Base-by-base conservation (phyloP, 75 land plant species). In the Chamaecyparis obtusa region DNA sequence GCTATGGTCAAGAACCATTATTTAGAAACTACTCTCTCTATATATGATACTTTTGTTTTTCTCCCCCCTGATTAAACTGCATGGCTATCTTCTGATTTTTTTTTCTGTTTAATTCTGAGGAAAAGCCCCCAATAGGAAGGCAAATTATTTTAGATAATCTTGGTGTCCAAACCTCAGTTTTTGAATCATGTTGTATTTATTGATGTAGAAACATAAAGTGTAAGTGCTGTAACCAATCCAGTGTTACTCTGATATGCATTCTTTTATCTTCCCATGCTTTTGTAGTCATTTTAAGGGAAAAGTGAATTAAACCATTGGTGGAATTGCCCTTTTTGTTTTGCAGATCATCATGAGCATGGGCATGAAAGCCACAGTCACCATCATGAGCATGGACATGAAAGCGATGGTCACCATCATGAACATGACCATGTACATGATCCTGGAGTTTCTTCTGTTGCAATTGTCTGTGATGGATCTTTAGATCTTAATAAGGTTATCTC, bases 351-450 rank as follows among this genome's bases (percentile, higher is more conserved):
- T 83, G 67, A 81, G 69, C 56, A 56, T 36, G 69, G 69, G 19
- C 85, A 84, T 84, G 72, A 49, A 56, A 49, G 41, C 33, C 5
- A 84, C 2, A 46, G 48, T 64, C 89, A 88, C 86, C 92, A 91
- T 75, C 95, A 92, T 89, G 84, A 92, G 33, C 56, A 56, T 36
- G 69, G 69, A 35, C 85, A 84, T 84, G 72, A 49, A 56, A 49
- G 41, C 17, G 2, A 84, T 6, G 75, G 35, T 64, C 89, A 88
- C 87, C 92, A 91, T 75, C 95, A 92, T 90, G 84, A 91, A 17
- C 98, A 96, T 86, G 95, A 97, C 84, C 99, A 98, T 86, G 89
- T 86, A 49, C 99, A 98, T 92, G 99, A 98, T 88, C 99, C 99
- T 86, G 99, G 97, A 75, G 99, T 98, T 87, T 95, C 99, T 55